phyloP scores from a whole-genome alignment of 148 eudicot species.

The Fagopyrum esculentum region DNA sequence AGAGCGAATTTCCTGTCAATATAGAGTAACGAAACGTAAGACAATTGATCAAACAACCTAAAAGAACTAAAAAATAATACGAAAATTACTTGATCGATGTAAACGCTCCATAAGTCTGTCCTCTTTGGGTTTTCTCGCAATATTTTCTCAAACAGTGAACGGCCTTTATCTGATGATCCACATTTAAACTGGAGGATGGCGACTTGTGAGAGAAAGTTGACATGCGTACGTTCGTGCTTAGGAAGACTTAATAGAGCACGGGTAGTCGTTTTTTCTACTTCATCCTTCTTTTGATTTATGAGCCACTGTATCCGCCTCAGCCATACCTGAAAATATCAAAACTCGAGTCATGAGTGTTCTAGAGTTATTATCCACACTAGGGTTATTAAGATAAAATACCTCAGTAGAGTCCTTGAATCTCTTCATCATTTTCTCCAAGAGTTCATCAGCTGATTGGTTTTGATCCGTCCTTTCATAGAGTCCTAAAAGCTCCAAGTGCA shows the following conservation, averaged over 20 bases:
- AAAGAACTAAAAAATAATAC: not conserved
- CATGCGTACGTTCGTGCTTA: constrained; percentile 46
- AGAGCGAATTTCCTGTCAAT: constrained; percentile 65
- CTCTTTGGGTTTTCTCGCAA: constrained; percentile 70
- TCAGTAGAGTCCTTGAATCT: constrained; percentile 78
- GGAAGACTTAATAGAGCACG: constrained; percentile 80
- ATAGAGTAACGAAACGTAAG: not conserved
- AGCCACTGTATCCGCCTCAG: constrained; percentile 64
- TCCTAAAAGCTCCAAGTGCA: constrained; percentile 68
- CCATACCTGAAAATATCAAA: constrained; percentile 56
- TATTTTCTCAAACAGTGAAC: constrained; percentile 68
- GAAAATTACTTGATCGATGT: constrained; percentile 70
- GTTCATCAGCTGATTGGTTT: constrained; percentile 63
- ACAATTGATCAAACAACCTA: not conserved
- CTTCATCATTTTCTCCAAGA: constrained; percentile 73
- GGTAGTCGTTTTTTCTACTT: constrained; percentile 44
- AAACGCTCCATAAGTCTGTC: constrained; percentile 77
- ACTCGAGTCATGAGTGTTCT: not conserved
- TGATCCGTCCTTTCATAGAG: constrained; percentile 85
- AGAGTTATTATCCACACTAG: not conserved
- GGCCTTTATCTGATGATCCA: constrained; percentile 71
- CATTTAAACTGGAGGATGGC: constrained; percentile 64
- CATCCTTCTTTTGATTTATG: constrained; percentile 51
- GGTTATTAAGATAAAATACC: constrained; percentile 28
- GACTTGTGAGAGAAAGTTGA: constrained; percentile 63